Evolutionary conservation across 2,329 filamentous ascomycete species (phyloP).

Genomic region (Pestalotiopsis fici): DNA sequence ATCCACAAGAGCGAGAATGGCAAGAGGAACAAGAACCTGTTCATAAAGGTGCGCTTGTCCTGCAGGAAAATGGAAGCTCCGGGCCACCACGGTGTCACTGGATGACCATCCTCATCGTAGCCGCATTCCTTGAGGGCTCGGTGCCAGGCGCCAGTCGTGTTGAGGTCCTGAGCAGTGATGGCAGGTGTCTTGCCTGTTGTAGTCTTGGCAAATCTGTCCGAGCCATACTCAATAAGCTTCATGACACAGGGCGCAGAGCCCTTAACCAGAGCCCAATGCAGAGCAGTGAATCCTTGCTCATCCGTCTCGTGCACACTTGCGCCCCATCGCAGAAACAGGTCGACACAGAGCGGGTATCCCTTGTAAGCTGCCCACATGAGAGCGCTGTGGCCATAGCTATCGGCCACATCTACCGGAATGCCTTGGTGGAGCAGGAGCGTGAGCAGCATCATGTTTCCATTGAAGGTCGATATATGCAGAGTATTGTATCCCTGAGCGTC

Average conservation of each 20-base stretch:
- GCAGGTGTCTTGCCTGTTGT: slow-evolving; percentile 87
- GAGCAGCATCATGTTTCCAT: slow-evolving; percentile 90
- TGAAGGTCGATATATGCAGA: slow-evolving; percentile 93
- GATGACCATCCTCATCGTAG: slow-evolving; percentile 76
- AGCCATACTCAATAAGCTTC: slow-evolving; percentile 93
- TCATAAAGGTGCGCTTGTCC: slow-evolving; percentile 77
- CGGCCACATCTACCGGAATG: slow-evolving; percentile 88
- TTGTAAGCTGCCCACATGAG: slow-evolving; percentile 99
- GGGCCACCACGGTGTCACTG: slow-evolving; percentile 70
- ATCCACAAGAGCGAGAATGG: slow-evolving; percentile 77
- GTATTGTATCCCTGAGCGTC: slow-evolving; percentile 98
- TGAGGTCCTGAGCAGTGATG: slow-evolving; percentile 86
- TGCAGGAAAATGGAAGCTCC: slow-evolving; percentile 72
- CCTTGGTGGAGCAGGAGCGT: slow-evolving; percentile 91
- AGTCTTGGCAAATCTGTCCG: slow-evolving; percentile 89
- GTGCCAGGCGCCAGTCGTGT: slow-evolving; percentile 80
- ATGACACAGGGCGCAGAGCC: slow-evolving; percentile 87
- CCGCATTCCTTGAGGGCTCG: slow-evolving; percentile 81
- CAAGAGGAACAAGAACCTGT: slow-evolving; percentile 86
- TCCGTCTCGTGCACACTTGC: slow-evolving; percentile 89
- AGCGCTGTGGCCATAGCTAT: slow-evolving; percentile 87
- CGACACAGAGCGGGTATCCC: slow-evolving; percentile 88
- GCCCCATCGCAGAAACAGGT: slow-evolving; percentile 91
- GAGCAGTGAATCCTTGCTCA: slow-evolving; percentile 88
- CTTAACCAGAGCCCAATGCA: slow-evolving; percentile 97